These are phyloP conservation scores for Vigna unguiculata DNA, from an alignment of 306 rosid species.

Conservation along the genomic window DNA sequence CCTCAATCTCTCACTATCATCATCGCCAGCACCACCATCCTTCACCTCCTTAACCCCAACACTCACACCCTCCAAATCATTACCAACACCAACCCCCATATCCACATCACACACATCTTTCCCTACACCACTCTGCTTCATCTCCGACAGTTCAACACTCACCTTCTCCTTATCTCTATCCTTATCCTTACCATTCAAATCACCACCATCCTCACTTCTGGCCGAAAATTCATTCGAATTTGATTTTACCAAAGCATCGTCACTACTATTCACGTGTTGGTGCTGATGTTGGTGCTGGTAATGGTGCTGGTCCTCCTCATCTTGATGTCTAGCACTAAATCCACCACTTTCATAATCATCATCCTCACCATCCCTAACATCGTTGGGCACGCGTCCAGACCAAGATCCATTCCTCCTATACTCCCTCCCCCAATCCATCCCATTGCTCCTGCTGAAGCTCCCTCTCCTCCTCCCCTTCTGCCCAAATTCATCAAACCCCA, in stretches of 20 bases:
- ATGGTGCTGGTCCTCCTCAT: constrained; percentile 45
- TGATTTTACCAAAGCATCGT: constrained; percentile 44
- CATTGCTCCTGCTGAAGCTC: constrained; percentile 55
- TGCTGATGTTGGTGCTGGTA: constrained; percentile 28
- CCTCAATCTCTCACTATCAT: constrained; percentile 58
- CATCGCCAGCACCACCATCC: constrained; percentile 48
- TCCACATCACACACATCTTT: constrained; percentile 46
- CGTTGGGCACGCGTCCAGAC: constrained; percentile 57
- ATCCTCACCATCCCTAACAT: constrained; percentile 56
- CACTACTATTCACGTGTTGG: constrained; percentile 17
- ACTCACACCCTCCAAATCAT: constrained; percentile 48
- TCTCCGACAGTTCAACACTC: constrained; percentile 53
- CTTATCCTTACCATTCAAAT: constrained; percentile 42
- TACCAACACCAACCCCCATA: constrained; percentile 48
- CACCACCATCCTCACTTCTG: constrained; percentile 52
- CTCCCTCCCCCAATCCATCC: constrained; percentile 75
- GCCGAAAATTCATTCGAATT: constrained; percentile 45
- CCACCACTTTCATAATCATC: constrained; percentile 56
- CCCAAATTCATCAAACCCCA: constrained; percentile 63
- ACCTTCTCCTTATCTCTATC: constrained; percentile 3
- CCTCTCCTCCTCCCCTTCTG: constrained; percentile 68
- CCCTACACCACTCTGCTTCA: constrained; percentile 50
- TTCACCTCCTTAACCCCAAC: constrained; percentile 53
- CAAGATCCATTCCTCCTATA: constrained; percentile 70
- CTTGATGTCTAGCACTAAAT: constrained; percentile 51